Evolutionary conservation across 345 rosid genomes (phyloP), one percentile per base, ranked within the genome.

Genomic region (Gossypium raimondii): DNA sequence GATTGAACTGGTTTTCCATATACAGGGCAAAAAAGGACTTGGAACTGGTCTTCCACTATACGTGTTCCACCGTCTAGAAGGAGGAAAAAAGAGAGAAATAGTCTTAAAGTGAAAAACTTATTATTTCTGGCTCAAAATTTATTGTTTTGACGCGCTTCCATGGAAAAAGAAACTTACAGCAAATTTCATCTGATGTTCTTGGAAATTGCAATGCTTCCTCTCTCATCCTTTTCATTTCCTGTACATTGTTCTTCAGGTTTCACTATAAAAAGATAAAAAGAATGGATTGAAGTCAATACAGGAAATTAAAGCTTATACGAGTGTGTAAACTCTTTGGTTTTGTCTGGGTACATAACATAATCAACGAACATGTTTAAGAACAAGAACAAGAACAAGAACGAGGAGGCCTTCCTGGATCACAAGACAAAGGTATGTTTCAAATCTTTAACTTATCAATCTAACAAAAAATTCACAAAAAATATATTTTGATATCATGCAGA

Each of bases 401-500:
- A 63, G 5, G 60, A 20, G 41, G 11, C 5, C 24, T 68, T 68
- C 45, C 78, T 69, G 2, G 69, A 76, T 20, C 66, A 69, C 50
- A 69, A 50, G 68, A 76, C n/a, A 50, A 76, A 59, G 74, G 78
- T 59, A 5, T 48, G 11, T 53, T 53, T 53, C 58, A 17, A 53
- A 7, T 53, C n/a, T 16, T 53, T 53, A 29, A 29, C 5, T 29
- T 29, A 29, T 4, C 38, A 3, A 29, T 29, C 38, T 29, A 29
- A 29, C 38, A 29, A 29, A 4, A 29, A 29, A 29, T 29, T 29
- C 38, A 29, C 38, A 29, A 29, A 29, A 4, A 27, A 29, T 0
- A 29, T 29, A 29, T 29, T 29, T 29, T 29, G 38, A 3, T 29
- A 2, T 45, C 13, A 6, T 27, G 63, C 79, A 70, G 79, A 76